phyloP scores from a whole-genome alignment of 176 grass and related monocot genomes.

The Aegilops longissima region DNA sequence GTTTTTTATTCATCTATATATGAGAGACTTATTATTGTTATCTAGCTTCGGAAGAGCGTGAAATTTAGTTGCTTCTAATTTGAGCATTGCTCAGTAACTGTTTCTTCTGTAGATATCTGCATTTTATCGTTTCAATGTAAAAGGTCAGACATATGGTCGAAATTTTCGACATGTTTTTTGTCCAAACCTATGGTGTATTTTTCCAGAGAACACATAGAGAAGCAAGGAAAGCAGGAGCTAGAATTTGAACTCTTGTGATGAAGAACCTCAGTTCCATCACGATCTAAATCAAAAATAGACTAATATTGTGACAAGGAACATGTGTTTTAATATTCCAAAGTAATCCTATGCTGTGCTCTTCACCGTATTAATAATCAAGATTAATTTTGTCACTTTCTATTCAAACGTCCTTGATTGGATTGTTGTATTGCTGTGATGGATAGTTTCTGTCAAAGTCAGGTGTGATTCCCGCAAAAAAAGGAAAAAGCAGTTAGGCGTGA shows the following conservation, averaged over 20 bases:
- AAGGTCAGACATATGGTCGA: neutral
- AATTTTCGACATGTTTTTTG: conserved; percentile 1
- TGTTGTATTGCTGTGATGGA: too few relatives aligned
- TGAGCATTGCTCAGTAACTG: too few relatives aligned
- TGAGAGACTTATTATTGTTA: neutral
- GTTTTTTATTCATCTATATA: neutral
- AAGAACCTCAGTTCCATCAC: neutral
- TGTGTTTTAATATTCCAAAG: neutral
- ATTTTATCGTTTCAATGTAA: neutral
- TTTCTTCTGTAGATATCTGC: too few relatives aligned
- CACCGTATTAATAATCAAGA: too few relatives aligned
- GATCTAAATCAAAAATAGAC: neutral
- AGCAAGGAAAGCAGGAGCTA: neutral
- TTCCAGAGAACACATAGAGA: neutral
- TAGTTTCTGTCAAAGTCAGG: too few relatives aligned
- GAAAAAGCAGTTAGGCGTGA: too few relatives aligned
- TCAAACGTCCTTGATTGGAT: too few relatives aligned
- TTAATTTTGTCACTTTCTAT: too few relatives aligned
- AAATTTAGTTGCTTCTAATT: neutral
- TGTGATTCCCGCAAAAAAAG: too few relatives aligned
- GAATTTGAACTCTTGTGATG: neutral
- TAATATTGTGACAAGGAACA: neutral
- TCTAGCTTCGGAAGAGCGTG: neutral
- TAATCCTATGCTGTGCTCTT: too few relatives aligned
- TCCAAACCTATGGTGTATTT: conserved; percentile 10